Evolutionary conservation across 164 flowering plant species (phyloP).

Genomic region (Magnolia officinalis): DNA sequence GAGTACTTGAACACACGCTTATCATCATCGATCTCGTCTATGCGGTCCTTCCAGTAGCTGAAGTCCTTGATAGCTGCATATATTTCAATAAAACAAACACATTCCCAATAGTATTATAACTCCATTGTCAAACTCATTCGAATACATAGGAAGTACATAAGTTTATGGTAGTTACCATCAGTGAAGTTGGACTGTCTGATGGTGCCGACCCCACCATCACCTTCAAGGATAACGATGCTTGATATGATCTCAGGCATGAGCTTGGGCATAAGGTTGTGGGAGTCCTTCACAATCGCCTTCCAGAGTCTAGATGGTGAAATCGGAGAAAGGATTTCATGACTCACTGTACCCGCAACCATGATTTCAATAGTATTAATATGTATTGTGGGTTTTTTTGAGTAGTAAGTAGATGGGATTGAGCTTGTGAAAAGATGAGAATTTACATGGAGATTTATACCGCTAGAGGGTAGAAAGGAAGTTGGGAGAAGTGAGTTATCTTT

Average conservation of each 20-base stretch:
- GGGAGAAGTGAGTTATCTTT: not conserved
- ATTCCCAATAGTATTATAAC: too few species aligned
- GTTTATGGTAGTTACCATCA: not conserved
- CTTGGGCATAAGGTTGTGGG: slow-evolving; percentile 8
- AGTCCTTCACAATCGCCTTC: slow-evolving; percentile 3
- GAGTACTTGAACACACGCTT: not conserved
- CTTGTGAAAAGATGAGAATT: not conserved
- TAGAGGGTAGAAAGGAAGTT: not conserved
- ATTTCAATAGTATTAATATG: not conserved
- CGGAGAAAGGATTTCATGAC: not conserved
- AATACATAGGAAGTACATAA: too few species aligned
- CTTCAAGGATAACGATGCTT: not conserved
- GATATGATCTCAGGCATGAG: slow-evolving; percentile 6
- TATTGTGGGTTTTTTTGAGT: not conserved
- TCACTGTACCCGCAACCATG: slow-evolving; percentile 2
- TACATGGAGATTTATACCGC: not conserved
- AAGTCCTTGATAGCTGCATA: slow-evolving; percentile 3
- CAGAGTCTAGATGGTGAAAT: not conserved
- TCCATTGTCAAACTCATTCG: too few species aligned
- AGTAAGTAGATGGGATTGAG: not conserved
- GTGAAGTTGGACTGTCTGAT: slow-evolving; percentile 4
- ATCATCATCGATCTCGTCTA: not conserved
- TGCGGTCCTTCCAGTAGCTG: slow-evolving; percentile 4
- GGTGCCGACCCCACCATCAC: slow-evolving; percentile 7
- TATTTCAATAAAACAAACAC: not conserved